Evolutionary conservation across 1,284 basidiomycete genomes (phyloP).

Genomic region (Apiotrichum laibachii): DNA sequence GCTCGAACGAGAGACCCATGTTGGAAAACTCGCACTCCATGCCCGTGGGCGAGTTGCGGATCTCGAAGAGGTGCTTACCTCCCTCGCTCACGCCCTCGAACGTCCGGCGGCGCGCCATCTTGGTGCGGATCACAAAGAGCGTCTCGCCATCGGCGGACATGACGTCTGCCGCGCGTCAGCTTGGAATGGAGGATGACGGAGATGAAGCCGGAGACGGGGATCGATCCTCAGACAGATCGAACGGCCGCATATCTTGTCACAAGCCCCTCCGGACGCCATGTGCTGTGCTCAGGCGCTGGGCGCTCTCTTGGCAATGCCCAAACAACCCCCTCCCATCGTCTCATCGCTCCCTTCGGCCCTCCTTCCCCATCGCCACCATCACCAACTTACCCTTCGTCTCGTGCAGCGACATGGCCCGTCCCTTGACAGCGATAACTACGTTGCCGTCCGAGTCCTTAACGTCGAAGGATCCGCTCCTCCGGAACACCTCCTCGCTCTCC

Average conservation of each 20-base stretch:
- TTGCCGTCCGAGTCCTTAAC: constrained; percentile 35
- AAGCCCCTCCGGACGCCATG: too few species aligned
- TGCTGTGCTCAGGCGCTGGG: too few species aligned
- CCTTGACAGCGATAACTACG: constrained; percentile 37
- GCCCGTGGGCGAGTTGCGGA: neutral
- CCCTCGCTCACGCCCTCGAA: constrained; percentile 32
- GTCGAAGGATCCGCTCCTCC: too few species aligned
- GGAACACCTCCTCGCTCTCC: too few species aligned
- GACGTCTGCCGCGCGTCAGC: neutral
- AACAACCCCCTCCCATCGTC: constrained; percentile 26
- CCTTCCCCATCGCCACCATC: neutral
- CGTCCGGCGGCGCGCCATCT: constrained; percentile 35
- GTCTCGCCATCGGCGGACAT: constrained; percentile 20
- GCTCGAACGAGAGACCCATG: neutral
- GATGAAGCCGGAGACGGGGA: too few species aligned
- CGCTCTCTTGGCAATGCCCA: too few species aligned
- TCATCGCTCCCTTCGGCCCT: neutral
- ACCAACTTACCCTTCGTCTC: constrained; percentile 20
- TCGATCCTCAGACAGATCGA: too few species aligned
- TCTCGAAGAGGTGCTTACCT: constrained; percentile 37
- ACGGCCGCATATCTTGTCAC: too few species aligned
- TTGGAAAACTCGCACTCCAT: constrained; percentile 22
- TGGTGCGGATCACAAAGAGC: constrained; percentile 41
- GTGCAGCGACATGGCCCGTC: constrained; percentile 35
- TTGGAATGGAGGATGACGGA: too few species aligned